These are phyloP conservation scores for Candida berthetii DNA, from an alignment of 805 yeast species.

Conservation along the genomic window DNA sequence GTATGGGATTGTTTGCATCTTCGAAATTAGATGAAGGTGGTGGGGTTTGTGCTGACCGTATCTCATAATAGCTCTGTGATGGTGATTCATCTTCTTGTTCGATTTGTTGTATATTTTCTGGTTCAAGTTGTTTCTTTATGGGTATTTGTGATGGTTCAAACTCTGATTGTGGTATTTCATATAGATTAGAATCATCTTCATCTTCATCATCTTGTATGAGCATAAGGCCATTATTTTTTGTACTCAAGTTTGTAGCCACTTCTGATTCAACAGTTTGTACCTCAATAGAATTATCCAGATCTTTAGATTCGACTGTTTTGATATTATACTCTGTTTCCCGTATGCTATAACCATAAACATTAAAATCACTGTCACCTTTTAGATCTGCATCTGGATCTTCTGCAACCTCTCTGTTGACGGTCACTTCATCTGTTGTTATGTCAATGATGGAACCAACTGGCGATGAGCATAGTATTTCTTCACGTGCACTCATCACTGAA, in stretches of 20 bases:
- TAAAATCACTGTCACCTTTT: background rate
- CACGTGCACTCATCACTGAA: background rate
- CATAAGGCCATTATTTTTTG: background rate
- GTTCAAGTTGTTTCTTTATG: too few species aligned
- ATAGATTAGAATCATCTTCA: background rate
- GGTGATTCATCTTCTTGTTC: background rate
- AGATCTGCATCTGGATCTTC: background rate
- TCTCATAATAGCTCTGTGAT: background rate
- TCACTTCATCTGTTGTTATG: background rate
- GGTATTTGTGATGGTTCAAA: background rate
- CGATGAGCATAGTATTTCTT: conserved; percentile 2
- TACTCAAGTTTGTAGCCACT: background rate
- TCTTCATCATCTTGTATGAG: background rate
- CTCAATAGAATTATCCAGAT: background rate
- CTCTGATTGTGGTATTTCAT: background rate
- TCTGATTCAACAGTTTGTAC: background rate
- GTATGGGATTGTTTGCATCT: background rate
- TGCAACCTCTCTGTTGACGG: background rate
- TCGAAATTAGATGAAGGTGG: background rate
- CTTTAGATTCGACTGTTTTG: background rate
- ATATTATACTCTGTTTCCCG: background rate
- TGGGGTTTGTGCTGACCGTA: conserved; percentile 1
- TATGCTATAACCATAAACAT: background rate
- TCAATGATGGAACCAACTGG: conserved; percentile 2
- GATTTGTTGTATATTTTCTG: background rate